Percentiles rank a stretch among this genome's conserved stretches.
phyloP scores from a whole-genome alignment of 1,139 yeast genomes.

The Candida labiduridarum region DNA sequence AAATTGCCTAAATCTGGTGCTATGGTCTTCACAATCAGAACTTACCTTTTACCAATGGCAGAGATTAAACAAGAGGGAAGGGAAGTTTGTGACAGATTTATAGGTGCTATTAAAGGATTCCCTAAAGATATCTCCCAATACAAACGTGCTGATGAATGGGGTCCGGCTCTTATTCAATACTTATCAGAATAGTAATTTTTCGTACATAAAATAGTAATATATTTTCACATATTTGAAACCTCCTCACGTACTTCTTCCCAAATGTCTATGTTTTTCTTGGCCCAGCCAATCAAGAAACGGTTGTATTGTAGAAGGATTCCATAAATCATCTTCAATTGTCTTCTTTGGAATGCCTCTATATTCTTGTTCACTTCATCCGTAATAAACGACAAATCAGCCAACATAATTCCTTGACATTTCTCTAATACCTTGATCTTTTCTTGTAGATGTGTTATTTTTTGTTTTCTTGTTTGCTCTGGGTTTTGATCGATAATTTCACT shows the following conservation, averaged over 20 bases:
- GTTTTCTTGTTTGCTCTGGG: constrained; percentile 66
- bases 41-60: constrained; percentile 65
- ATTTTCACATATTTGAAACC: constrained; percentile 25
- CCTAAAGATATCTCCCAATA: constrained; percentile 42
- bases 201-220: neutral
- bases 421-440: constrained; percentile 56
- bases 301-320: constrained; percentile 54
- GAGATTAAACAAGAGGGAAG: constrained; percentile 54
- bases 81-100: constrained; percentile 41
- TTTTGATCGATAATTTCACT: constrained; percentile 72
- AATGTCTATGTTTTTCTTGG: constrained; percentile 65
- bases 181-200: constrained; percentile 14
- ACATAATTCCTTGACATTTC: constrained; percentile 60
- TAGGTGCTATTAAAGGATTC: constrained; percentile 43
- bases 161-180: constrained; percentile 37
- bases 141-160: constrained; percentile 44
- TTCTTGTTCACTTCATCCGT: constrained; percentile 54
- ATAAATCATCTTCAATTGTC: constrained; percentile 48
- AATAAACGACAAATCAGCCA: constrained; percentile 56
- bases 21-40: constrained; percentile 60
- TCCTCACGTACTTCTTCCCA: constrained; percentile 71
- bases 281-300: constrained; percentile 66
- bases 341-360: constrained; percentile 50
- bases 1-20: constrained; percentile 59
- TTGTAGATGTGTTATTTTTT: constrained; percentile 52